Evolutionary conservation across 768 basidiomycete genomes (phyloP), one percentile per base, ranked within the genome.

Genomic region (Rhizopogon salebrosus): DNA sequence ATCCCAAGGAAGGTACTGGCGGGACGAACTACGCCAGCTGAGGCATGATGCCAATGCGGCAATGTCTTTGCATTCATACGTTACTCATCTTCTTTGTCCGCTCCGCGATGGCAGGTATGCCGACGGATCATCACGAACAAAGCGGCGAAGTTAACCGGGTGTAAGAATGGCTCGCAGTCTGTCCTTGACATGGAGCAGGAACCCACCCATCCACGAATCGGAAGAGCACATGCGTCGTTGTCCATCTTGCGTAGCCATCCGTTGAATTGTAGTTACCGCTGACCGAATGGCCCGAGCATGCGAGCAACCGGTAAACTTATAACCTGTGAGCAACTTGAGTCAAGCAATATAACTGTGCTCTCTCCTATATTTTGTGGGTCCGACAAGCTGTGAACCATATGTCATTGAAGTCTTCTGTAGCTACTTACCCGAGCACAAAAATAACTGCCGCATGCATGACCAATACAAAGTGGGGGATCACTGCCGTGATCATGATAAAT

Each of bases 11-110:
- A 61, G 6, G 69, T 71, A 8, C 71, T 41, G 1, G 64, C n/a
- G 61, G 43, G 43, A 63, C 49, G 54, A 75, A 74, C 71, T 72
- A 75, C 0, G 55, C 36, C 5, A 67, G 64, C 49, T 76, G 75
- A 5, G 63, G 22, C 8, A 71, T n/a, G n/a, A n/a, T n/a, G n/a
- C n/a, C n/a, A n/a, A n/a, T n/a, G n/a, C 27, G 16, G 69, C 67
- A 4, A 73, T 18, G 0, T 53, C 62, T 41, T 76, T 76, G 3
- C 70, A 61, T 3, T 75, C n/a, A 46, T 2, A 49, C 52, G 38
- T 72, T 67, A 4, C 65, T 68, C 56, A 53, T 67, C 62, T 35
- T 22, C 16, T 38, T 67, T 64, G 2, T 57, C 55, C 20, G 27
- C 40, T 11, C 57, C 14, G 53, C 37, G 34, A 62, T 29, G 5